Percentiles rank a stretch among this genome's conserved stretches.
Evolutionary conservation across 2,329 filamentous ascomycete genomes (phyloP).

Genomic region (Zelopaecilomyces penicillatus): DNA sequence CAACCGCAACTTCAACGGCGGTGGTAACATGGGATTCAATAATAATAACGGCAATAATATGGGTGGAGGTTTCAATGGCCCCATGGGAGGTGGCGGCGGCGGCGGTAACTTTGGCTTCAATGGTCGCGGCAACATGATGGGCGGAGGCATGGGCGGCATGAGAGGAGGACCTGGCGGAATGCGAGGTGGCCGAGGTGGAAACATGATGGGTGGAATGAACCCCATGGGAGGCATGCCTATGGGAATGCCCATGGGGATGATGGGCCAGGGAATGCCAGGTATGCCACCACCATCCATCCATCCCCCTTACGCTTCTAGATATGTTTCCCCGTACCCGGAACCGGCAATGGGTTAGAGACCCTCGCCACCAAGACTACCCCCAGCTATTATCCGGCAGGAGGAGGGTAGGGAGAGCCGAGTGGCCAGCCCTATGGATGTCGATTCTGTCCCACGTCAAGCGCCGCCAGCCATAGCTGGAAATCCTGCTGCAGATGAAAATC

Average conservation of each 20-base stretch:
- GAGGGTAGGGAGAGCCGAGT: too few species aligned
- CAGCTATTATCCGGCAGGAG: too few species aligned
- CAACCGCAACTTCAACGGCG: constrained; percentile 31
- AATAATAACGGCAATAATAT: constrained; percentile 36
- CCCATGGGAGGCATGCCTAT: constrained; percentile 40
- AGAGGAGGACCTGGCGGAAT: constrained; percentile 41
- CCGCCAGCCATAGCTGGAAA: too few species aligned
- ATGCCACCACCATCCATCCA: constrained; percentile 2
- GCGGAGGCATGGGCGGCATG: constrained; percentile 32
- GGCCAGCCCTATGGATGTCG: too few species aligned
- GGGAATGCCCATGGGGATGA: constrained; percentile 52
- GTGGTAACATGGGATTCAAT: constrained; percentile 32
- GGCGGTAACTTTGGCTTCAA: constrained; percentile 45
- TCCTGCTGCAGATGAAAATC: too few species aligned
- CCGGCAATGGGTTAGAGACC: constrained; percentile 3
- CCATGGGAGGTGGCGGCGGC: constrained; percentile 39
- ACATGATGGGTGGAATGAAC: constrained; percentile 40
- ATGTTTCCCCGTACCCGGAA: constrained; percentile 8
- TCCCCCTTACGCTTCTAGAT: background rate
- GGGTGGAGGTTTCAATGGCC: constrained; percentile 38
- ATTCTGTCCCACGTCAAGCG: too few species aligned
- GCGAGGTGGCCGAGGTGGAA: constrained; percentile 39
- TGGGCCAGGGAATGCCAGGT: constrained; percentile 28
- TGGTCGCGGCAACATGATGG: constrained; percentile 25
- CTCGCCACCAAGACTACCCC: background rate